These are phyloP conservation scores for Candida andamanensis DNA, from an alignment of 805 yeast species.

Conservation along the genomic window DNA sequence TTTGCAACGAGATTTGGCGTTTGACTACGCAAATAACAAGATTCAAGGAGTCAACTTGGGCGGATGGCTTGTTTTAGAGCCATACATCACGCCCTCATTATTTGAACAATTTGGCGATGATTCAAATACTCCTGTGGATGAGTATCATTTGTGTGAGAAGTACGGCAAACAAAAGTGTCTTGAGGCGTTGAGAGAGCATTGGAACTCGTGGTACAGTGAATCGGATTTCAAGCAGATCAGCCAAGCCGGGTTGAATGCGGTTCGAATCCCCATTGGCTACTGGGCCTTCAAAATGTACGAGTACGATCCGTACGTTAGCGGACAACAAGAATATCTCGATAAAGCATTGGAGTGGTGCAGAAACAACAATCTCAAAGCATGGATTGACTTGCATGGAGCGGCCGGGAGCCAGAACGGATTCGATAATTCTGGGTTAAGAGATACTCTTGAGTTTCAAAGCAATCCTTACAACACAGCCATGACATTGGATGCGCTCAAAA, in stretches of 20 bases:
- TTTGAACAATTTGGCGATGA: constrained; percentile 45
- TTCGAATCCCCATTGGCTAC: constrained; percentile 89
- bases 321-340: constrained; percentile 70
- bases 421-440: constrained; percentile 88
- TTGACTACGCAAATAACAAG: constrained; percentile 32
- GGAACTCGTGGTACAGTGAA: constrained; percentile 76
- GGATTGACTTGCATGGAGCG: constrained; percentile 95
- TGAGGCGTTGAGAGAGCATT: constrained; percentile 56
- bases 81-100: constrained; percentile 77
- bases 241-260: constrained; percentile 68
- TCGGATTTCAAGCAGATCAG: constrained; percentile 60
- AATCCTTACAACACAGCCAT: constrained; percentile 46
- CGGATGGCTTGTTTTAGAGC: constrained; percentile 87
- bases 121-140: constrained; percentile 67
- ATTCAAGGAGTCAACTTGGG: constrained; percentile 76
- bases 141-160: constrained; percentile 57
- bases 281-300: constrained; percentile 74
- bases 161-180: constrained; percentile 60
- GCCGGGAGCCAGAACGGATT: constrained; percentile 96
- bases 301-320: constrained; percentile 82
- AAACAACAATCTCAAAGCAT: constrained; percentile 57
- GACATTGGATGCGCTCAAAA: constrained; percentile 51
- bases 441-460: constrained; percentile 47
- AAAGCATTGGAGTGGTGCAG: constrained; percentile 74
- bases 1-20: constrained; percentile 6